Percentiles rank a stretch among this genome's conserved stretches.
Evolutionary conservation across 495 filamentous ascomycete species (phyloP).

Genomic region (Glutinoglossum americanum): DNA sequence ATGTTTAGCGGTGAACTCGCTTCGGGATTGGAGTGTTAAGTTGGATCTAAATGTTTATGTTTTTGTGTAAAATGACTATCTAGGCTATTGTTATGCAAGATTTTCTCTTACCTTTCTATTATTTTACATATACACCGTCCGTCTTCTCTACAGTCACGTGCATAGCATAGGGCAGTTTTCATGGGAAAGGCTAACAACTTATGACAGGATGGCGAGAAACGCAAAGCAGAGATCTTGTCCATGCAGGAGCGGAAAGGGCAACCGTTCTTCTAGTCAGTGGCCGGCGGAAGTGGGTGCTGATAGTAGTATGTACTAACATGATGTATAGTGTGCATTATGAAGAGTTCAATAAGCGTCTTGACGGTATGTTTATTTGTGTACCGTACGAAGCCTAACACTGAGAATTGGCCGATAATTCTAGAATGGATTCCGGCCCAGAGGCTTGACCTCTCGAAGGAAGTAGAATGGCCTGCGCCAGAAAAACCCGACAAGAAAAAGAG

Average conservation of each 20-base stretch:
- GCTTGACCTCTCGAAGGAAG: conserved; percentile 59
- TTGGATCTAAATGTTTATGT: too few relatives aligned
- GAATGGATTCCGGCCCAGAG: conserved; percentile 75
- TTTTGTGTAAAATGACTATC: too few relatives aligned
- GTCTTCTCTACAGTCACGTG: too few relatives aligned
- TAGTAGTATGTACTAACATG: background rate
- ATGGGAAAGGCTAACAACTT: background rate
- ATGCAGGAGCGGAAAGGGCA: conserved; percentile 69
- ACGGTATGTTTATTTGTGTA: conserved; percentile 24
- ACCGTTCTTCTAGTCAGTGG: conserved; percentile 52
- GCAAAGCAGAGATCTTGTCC: conserved; percentile 83
- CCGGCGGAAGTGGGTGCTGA: background rate
- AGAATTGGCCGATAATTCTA: conserved; percentile 10
- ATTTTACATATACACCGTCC: too few relatives aligned
- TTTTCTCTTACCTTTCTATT: too few relatives aligned
- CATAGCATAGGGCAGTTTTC: too few relatives aligned
- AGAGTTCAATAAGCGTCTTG: conserved; percentile 97
- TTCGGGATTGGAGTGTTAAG: background rate
- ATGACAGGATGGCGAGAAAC: conserved; percentile 51
- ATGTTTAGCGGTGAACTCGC: background rate
- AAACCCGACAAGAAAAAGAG: conserved; percentile 44
- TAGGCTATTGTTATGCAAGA: too few relatives aligned
- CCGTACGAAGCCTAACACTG: background rate
- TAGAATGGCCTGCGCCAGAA: conserved; percentile 58
- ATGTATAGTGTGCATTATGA: conserved; percentile 67